Evolutionary conservation across 345 rosid species (phyloP).

Genomic region (Dipteronia sinensis): DNA sequence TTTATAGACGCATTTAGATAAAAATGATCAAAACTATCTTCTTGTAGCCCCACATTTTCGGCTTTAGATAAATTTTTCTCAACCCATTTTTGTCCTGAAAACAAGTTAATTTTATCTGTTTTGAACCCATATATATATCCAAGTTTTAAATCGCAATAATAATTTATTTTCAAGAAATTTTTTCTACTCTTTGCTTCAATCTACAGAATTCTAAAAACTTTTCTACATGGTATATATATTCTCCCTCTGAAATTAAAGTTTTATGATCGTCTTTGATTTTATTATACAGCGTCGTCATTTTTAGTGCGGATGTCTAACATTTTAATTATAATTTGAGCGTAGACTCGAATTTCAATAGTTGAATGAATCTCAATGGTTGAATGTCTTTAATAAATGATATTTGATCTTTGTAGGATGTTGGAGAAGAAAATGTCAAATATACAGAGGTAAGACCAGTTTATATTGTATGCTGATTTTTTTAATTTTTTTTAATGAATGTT

Average conservation of each 20-base stretch:
- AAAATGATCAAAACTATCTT: neutral
- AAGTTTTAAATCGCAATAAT: too few species aligned
- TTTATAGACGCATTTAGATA: neutral
- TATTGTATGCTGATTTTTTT: neutral
- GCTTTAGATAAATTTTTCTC: neutral
- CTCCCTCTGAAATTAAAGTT: neutral
- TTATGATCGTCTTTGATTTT: neutral
- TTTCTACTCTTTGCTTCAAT: neutral
- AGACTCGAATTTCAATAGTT: neutral
- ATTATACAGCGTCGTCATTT: too few species aligned
- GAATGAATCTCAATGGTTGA: neutral
- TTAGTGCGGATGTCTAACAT: too few species aligned
- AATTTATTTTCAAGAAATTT: neutral
- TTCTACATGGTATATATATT: neutral
- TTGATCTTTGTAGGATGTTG: neutral
- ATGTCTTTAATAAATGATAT: neutral
- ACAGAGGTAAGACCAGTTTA: slow-evolving; percentile 10
- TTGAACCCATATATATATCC: neutral
- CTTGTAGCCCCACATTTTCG: neutral
- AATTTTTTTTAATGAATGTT: neutral
- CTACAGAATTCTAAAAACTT: neutral
- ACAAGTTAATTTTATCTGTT: neutral
- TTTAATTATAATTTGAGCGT: too few species aligned
- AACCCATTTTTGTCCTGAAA: neutral
- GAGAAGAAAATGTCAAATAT: neutral